Conservation (phyloP, 2,329 filamentous ascomycete species). For the Diaporthe helianthi region DNA sequence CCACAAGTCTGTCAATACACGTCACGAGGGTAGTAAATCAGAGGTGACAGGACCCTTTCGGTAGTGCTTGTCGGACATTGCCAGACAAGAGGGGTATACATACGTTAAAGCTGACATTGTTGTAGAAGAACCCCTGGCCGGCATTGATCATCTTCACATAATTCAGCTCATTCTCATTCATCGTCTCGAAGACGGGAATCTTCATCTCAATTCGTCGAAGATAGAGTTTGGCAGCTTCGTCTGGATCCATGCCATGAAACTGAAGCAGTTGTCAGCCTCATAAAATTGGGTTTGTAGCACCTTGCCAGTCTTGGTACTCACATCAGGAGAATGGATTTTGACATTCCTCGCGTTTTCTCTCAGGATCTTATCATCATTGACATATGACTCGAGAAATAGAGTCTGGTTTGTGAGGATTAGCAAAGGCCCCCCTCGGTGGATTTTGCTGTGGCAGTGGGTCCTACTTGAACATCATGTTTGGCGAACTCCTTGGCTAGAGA, state of each 20-base stretch:
- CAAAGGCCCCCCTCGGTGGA: neutral
- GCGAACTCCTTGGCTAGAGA: conserved; percentile 93
- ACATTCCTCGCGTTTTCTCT: conserved; percentile 96
- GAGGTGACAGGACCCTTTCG: neutral
- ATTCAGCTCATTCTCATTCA: conserved; percentile 92
- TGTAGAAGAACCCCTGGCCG: conserved; percentile 90
- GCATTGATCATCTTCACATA: conserved; percentile 99
- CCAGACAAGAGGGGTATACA: neutral
- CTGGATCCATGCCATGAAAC: conserved; percentile 90
- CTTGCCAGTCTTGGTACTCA: conserved; percentile 49
- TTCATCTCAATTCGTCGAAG: conserved; percentile 87
- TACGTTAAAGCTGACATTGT: conserved; percentile 89
- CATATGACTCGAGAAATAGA: conserved; percentile 94
- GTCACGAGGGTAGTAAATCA: too few species aligned
- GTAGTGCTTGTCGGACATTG: too few species aligned
- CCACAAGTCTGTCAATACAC: neutral
- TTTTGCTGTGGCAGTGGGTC: conserved; percentile 22
- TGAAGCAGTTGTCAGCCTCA: conserved; percentile 45
- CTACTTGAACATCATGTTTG: conserved; percentile 92
- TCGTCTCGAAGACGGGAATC: conserved; percentile 95
- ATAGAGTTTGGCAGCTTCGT: conserved; percentile 92
- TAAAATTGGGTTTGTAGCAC: neutral
- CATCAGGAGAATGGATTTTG: conserved; percentile 96
- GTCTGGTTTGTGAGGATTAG: conserved; percentile 63
- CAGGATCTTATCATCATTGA: conserved; percentile 91